phyloP scores from a whole-genome alignment of 2,329 filamentous ascomycete species.

The Oidium heveae region DNA sequence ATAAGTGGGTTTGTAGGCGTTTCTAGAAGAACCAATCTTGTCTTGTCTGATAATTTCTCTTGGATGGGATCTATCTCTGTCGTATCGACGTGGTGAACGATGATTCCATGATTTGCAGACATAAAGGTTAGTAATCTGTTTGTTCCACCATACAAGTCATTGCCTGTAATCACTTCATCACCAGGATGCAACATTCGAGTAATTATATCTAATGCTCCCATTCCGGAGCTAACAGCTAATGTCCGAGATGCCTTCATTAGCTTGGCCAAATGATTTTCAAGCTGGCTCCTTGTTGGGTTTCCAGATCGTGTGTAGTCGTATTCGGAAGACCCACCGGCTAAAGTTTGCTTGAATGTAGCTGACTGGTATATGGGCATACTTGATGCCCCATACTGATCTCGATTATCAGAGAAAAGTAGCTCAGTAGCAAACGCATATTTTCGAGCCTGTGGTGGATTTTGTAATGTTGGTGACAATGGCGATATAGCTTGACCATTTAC shows the following conservation, averaged over 20 bases:
- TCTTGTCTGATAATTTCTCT: slow-evolving; percentile 48
- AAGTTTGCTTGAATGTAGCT: slow-evolving; percentile 89
- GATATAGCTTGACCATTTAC: slow-evolving; percentile 14
- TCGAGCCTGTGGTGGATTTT: slow-evolving; percentile 61
- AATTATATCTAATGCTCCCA: slow-evolving; percentile 94
- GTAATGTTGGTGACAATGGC: slow-evolving; percentile 79
- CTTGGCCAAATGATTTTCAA: slow-evolving; percentile 92
- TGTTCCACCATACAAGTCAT: slow-evolving; percentile 89
- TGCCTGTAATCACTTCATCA: slow-evolving; percentile 90
- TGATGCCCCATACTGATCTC: slow-evolving; percentile 89
- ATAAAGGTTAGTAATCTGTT: slow-evolving; percentile 85
- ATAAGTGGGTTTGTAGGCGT: slow-evolving; percentile 95
- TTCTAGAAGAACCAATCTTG: slow-evolving; percentile 84
- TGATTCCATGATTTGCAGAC: slow-evolving; percentile 65
- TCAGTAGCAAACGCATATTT: slow-evolving; percentile 91
- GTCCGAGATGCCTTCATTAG: slow-evolving; percentile 91
- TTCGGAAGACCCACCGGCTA: slow-evolving; percentile 53
- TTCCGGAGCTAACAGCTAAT: slow-evolving; percentile 82
- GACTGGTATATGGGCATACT: slow-evolving; percentile 97
- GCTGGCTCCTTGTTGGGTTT: slow-evolving; percentile 84
- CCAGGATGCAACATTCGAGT: slow-evolving; percentile 72
- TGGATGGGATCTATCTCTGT: slow-evolving; percentile 50
- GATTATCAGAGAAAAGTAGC: slow-evolving; percentile 84
- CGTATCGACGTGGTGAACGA: slow-evolving; percentile 91
- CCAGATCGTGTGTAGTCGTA: slow-evolving; percentile 98